A percentile compares a stretch with the other conserved stretches of the same genome.
Conservation (phyloP, 345 rosid genomes). For the Gossypium rotundifolium region DNA sequence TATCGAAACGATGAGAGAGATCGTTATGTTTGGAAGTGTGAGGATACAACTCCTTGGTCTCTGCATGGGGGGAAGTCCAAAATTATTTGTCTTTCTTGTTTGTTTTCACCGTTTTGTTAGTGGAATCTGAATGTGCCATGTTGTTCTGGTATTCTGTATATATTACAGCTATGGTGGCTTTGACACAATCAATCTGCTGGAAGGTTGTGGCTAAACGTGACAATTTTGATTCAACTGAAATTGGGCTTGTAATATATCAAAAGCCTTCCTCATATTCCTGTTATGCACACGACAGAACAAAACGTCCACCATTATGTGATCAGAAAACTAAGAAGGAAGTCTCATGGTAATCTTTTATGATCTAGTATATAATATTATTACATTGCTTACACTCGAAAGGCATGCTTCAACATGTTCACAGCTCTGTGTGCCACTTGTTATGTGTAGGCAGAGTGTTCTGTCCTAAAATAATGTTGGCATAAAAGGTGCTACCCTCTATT, state of each 20-base stretch:
- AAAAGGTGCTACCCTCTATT: not conserved
- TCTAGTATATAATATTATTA: slow-evolving; percentile 4
- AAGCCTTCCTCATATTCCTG: slow-evolving; percentile 69
- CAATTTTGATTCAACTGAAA: slow-evolving; percentile 51
- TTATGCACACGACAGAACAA: slow-evolving; percentile 47
- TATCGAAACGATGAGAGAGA: slow-evolving; percentile 62
- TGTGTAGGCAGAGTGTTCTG: not conserved
- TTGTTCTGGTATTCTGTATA: slow-evolving; percentile 7
- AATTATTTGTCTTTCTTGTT: not conserved
- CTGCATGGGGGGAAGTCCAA: too few relatives aligned
- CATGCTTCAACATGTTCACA: not conserved
- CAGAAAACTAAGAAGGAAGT: slow-evolving; percentile 30
- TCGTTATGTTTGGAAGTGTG: slow-evolving; percentile 57
- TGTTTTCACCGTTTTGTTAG: not conserved
- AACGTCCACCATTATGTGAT: slow-evolving; percentile 63
- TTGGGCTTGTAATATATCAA: slow-evolving; percentile 81
- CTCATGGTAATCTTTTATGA: slow-evolving; percentile 52
- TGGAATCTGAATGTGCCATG: slow-evolving; percentile 6
- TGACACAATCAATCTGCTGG: slow-evolving; percentile 87
- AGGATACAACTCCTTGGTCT: slow-evolving; percentile 1
- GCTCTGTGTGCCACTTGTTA: not conserved
- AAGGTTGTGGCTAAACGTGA: slow-evolving; percentile 56
- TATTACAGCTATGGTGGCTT: slow-evolving; percentile 66
- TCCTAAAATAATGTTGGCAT: not conserved
- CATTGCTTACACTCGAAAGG: not conserved